Evolutionary conservation across 1,139 yeast genomes (phyloP), one percentile per base, ranked within the genome.

Genomic region (Pichia sp.): DNA sequence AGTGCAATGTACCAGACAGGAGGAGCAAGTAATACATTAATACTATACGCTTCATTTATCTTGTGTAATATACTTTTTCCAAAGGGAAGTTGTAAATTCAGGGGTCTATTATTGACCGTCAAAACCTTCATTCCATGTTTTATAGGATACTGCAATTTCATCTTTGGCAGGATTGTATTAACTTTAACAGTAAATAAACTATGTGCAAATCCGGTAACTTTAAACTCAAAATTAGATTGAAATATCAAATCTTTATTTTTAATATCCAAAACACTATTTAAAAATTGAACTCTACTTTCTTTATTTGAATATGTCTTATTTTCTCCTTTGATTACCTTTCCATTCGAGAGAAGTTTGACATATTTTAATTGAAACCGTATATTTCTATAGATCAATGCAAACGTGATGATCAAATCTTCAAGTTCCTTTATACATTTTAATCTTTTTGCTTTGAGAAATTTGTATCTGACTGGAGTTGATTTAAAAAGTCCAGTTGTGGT

Each of bases 401-500:
- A 72, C 11, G 65, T 59, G 2, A 59, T 49, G 0, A 71, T 34
- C 27, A 70, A 30, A 7, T 52, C 47, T 16, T 58, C 57, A 2
- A 72, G 49, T 7, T 60, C 58, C 0, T 59, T 61, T 0, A 67
- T 45, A 0, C 62, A 58, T 36, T 58, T 58, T 9, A 53, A 54
- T 2, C 62, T 50, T 8, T 62, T 61, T 34, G 61, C 63, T 13
- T 56, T 49, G 27, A 65, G 55, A 37, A 68, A 58, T 18, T 65
- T 62, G 38, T 59, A 57, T 43, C 77, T 59, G 1, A 72, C 74
- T 0, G 73, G 70, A 4, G 67, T 53, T 0, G 59, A 57, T 8
- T 57, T 54, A 45, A 71, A 67, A 9, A 73, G 51, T 1, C 66
- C 67, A 34, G 50, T 54, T 3, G 72, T 54, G 1, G 53, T 57